Evolutionary conservation across 352 stramenopile species (phyloP).

Genomic region (Plasmopara viticola): DNA sequence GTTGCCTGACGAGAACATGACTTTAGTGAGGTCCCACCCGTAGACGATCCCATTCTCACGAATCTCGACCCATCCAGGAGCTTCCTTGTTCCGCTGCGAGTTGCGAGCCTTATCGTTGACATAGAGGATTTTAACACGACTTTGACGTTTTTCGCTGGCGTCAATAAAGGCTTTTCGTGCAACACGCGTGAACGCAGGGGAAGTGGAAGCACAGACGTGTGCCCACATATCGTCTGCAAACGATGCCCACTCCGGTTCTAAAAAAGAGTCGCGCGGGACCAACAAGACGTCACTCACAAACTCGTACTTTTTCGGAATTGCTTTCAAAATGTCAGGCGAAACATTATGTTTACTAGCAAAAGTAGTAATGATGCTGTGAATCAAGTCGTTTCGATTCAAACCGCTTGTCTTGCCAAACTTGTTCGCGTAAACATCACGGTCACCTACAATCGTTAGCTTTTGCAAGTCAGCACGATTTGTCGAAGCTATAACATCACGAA

Average conservation of each 20-base stretch:
- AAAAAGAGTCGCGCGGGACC: conserved; percentile 57
- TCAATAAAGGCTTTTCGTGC: conserved; percentile 80
- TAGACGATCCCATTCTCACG: conserved; percentile 93
- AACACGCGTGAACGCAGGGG: conserved; percentile 57
- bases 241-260: conserved; percentile 43
- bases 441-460: conserved; percentile 32
- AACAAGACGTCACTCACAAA: conserved; percentile 73
- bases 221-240: conserved; percentile 62
- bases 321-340: conserved; percentile 22
- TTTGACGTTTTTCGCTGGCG: conserved; percentile 71
- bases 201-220: conserved; percentile 47
- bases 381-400: conserved; percentile 67
- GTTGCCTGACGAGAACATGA: conserved; percentile 98
- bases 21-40: conserved; percentile 91
- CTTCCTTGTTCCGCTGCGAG: conserved; percentile 26
- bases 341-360: conserved; percentile 51
- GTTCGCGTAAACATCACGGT: conserved; percentile 64
- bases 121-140: conserved; percentile 66
- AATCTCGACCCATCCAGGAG: conserved; percentile 75
- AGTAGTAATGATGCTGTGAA: conserved; percentile 43
- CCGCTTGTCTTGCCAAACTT: conserved; percentile 70
- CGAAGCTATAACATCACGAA: conserved; percentile 24
- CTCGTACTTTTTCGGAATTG: conserved; percentile 66
- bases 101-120: conserved; percentile 38
- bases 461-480: conserved; percentile 30